Evolutionary conservation across 225 moss, liverwort and hornwort species (phyloP), one percentile per base, ranked within the genome.

Genomic region (Rhytidiadelphus loreus): DNA sequence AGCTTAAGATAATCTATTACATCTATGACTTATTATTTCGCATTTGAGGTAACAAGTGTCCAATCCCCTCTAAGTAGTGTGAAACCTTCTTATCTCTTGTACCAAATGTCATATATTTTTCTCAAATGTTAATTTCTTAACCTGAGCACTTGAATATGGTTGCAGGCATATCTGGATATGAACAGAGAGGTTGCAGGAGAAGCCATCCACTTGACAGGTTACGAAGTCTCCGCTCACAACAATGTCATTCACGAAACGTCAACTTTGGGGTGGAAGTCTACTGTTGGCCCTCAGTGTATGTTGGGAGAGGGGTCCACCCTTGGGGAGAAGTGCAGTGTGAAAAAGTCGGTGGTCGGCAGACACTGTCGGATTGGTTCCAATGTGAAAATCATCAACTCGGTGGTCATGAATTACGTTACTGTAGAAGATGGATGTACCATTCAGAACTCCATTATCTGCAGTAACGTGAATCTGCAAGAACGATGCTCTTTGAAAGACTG

Each of bases 321-420:
- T 37, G 97, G 92, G 69, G 97, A 97, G 86, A 98, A 96, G 91
- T 98, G 98, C 93, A 98, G 95, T 90, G 93, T 98, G 89, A 98
- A 97, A 77, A 96, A 96, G 52, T 97, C 97, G 55, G 97, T 98
- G n/a, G 97, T 98, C 68, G 98, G 98, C 86, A 92, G 97, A 87
- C 97, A 98, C 91, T 98, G 98, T 80, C 94, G 97, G 91, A 96
- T 98, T 82, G 98, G 98, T 61, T 98, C 98, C 29, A 97, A 97
- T 81, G 98, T 98, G 71, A 98, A 95, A 82, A 95, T 98, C 80
- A 95, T 95, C 77, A 98, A 98, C 87, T 98, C 98, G 33, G 98
- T 98, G 87, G 94, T 98, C 41, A 97, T 98, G 98, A 92, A 98
- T 82, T 92, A 98, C 89, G 98, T 98, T 53, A 97, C 93, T n/a